Evolutionary conservation across 371 early-diverging fungal species (phyloP).

Genomic region (Rhizopus sp.): DNA sequence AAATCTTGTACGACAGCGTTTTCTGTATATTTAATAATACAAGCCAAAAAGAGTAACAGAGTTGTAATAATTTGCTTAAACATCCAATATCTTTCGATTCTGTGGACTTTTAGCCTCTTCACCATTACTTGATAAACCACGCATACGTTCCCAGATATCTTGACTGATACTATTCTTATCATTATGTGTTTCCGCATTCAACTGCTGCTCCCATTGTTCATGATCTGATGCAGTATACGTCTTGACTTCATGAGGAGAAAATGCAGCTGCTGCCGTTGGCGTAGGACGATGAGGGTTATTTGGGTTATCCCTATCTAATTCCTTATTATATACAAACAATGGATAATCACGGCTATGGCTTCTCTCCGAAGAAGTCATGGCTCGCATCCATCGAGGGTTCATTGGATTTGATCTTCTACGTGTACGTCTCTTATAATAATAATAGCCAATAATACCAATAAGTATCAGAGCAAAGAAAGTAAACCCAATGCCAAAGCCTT

Average conservation of each 20-base stretch:
- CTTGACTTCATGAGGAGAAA: constrained; percentile 14
- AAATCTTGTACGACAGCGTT: no score
- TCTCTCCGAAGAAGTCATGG: constrained; percentile 4
- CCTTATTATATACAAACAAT: constrained; percentile 39
- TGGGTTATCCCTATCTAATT: constrained; percentile 23
- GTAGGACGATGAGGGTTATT: constrained; percentile 12
- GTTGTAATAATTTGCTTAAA: no score
- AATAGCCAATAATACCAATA: constrained; percentile 13
- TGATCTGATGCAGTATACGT: constrained; percentile 51
- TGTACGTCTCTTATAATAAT: constrained; percentile 19
- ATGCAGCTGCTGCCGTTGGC: constrained; percentile 11
- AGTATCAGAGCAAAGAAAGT: constrained; percentile 17
- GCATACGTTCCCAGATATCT: constrained; percentile 45
- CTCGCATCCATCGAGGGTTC: constrained; percentile 46
- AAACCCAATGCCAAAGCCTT: constrained; percentile 40
- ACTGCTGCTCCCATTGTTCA: constrained; percentile 41
- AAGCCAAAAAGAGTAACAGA: no score
- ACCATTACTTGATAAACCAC: constrained; percentile 18
- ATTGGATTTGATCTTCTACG: constrained; percentile 20
- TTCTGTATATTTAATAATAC: no score
- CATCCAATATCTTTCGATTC: not conserved
- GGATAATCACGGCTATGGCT: constrained; percentile 33
- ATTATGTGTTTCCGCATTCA: constrained; percentile 26
- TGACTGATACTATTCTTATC: constrained; percentile 5
- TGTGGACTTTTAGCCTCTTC: not conserved